Evolutionary conservation across 2,329 filamentous ascomycete species (phyloP), one percentile per base, ranked within the genome.

Genomic region (Fusarium sambucinum): DNA sequence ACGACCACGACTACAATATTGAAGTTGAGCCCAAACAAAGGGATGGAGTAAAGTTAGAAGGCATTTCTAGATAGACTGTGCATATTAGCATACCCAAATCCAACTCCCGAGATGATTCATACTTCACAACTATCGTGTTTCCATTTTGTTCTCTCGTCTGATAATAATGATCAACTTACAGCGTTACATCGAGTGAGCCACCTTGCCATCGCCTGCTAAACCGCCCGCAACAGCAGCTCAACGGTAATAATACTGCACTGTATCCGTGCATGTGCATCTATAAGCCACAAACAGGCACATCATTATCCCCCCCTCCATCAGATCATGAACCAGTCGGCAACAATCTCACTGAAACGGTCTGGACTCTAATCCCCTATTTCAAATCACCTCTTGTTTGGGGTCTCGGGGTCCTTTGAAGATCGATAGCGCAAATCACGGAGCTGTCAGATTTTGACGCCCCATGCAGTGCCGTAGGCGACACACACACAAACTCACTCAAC

Each of bases 41-140:
- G 40, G 25, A 51, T 41, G 41, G 61, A 45, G 40, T 42, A 60
- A 59, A 46, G 55, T 57, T 50, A 63, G 33, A 42, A 54, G 51
- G 66, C 56, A 69, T 67, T 54, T 69, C 40, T 51, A 50, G 21
- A 69, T 69, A 69, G 61, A 69, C 45, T 55, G n/a, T 50, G 33
- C 59, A 51, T 45, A 66, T 55, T 55, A 53, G 40, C 35, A 59
- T 58, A 69, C 35, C 51, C 55, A 67, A 67, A 66, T 66, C 52
- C 66, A 40, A 69, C 50, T 63, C 47, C 56, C 41, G 47, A 45
- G 62, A 62, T 54, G 46, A 45, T 50, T 50, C 33, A 50, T 38
- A 25, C 23, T 38, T 50, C 33, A 48, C 13, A 21, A 14, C 37
- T 38, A 52, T 25, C 37, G 42, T 19, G 33, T 21, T 29, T 45